Conservation (phyloP, 257 asterid species). For the Solanum corneliomulleri region DNA sequence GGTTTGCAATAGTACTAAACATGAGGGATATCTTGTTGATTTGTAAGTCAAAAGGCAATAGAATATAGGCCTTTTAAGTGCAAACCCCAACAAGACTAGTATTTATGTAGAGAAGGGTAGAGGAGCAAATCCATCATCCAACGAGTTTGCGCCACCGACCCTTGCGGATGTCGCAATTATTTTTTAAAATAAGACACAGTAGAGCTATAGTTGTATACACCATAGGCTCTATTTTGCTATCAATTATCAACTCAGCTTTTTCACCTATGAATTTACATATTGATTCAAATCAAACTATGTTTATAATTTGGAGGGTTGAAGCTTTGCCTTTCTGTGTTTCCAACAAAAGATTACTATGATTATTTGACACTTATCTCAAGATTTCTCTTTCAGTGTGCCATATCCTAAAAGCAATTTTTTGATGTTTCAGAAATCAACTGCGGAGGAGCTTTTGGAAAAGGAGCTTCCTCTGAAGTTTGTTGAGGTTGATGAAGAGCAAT, state of each 20-base stretch:
- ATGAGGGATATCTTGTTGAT: background rate
- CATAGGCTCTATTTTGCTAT: background rate
- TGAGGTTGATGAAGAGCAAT: conserved; percentile 86
- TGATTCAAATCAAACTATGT: background rate
- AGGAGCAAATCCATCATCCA: background rate
- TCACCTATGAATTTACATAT: background rate
- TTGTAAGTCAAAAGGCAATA: background rate
- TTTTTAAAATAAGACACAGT: background rate
- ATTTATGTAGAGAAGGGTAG: background rate
- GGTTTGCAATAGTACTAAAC: background rate
- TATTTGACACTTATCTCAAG: background rate
- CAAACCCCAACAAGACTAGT: background rate
- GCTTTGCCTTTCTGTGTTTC: background rate
- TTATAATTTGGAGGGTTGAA: background rate
- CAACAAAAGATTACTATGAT: background rate
- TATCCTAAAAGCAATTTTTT: background rate
- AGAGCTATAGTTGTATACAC: background rate
- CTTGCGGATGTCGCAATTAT: background rate
- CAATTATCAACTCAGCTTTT: background rate
- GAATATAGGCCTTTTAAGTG: background rate
- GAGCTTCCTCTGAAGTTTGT: conserved; percentile 86
- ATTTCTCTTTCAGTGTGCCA: background rate
- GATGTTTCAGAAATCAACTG: conserved; percentile 62
- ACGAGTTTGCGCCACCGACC: background rate
- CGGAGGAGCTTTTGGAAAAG: conserved; percentile 79